Conservation (phyloP, 139 green algal species). For the Diplosphaera chodatii region DNA sequence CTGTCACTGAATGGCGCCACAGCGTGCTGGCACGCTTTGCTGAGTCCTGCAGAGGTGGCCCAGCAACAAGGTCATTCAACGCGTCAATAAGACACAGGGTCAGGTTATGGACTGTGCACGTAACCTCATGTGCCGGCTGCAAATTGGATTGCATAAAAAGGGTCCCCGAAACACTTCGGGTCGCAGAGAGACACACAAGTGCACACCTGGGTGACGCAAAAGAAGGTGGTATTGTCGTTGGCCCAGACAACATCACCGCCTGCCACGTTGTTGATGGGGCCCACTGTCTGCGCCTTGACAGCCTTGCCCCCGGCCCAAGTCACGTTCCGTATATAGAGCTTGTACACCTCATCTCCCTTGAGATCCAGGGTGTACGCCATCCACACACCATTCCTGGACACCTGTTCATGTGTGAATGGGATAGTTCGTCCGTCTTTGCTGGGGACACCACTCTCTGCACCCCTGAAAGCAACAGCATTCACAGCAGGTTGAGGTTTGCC, state of each 20-base stretch:
- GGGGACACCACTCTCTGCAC: no score
- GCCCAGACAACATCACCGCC: conserved; percentile 54
- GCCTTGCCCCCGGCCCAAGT: neutral
- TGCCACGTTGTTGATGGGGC: neutral
- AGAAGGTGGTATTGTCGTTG: conserved; percentile 50
- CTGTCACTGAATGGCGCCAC: neutral
- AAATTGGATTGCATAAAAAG: conserved; percentile 12
- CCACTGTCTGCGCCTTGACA: neutral
- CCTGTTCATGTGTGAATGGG: neutral
- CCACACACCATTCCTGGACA: neutral
- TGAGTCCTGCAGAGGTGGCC: conserved; percentile 48
- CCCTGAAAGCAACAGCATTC: no score
- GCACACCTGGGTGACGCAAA: conserved; percentile 23
- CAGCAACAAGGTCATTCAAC: no score
- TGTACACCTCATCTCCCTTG: neutral
- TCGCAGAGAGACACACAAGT: no score
- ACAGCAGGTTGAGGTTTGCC: no score
- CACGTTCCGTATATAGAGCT: neutral
- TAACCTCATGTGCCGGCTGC: no score
- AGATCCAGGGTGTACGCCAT: neutral
- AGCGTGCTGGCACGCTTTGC: neutral
- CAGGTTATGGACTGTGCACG: no score
- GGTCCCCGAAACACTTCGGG: no score
- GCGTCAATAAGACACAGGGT: no score
- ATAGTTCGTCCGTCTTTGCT: no score